phyloP scores from a whole-genome alignment of 495 filamentous ascomycete species.

The Lasiosphaeria hispida region DNA sequence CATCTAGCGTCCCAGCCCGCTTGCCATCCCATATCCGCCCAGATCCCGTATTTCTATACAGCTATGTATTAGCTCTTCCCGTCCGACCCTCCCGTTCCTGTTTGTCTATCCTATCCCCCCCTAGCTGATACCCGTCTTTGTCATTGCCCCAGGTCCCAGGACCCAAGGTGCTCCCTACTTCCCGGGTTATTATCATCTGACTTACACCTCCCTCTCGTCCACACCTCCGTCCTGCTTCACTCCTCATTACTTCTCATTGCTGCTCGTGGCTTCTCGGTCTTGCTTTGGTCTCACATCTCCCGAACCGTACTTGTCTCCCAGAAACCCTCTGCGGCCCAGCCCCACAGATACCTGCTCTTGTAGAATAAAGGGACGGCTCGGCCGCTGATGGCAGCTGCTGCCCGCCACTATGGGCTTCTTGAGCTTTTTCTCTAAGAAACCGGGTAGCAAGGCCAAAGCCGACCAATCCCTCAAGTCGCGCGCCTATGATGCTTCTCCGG shows the following conservation, averaged over 20 bases:
- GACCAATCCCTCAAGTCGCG: slow-evolving; percentile 27
- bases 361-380: not conserved
- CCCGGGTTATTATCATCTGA: too few species aligned
- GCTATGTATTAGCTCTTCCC: not conserved
- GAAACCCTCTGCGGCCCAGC: too few species aligned
- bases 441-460: slow-evolving; percentile 22
- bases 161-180: too few species aligned
- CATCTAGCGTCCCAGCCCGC: slow-evolving; percentile 12
- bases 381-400: slow-evolving; percentile 24
- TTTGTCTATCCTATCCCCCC: not conserved
- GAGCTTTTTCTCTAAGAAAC: slow-evolving; percentile 38
- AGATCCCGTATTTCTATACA: slow-evolving; percentile 7
- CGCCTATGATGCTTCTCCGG: slow-evolving; percentile 29
- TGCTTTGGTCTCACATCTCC: not conserved
- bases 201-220: too few species aligned
- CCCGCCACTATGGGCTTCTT: slow-evolving; percentile 41
- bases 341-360: not conserved
- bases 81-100: not conserved
- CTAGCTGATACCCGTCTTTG: too few species aligned
- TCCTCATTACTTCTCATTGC: too few species aligned
- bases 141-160: too few species aligned
- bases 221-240: too few species aligned
- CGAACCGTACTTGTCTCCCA: not conserved
- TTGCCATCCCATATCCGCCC: not conserved
- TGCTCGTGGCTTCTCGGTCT: too few species aligned